Conservation (phyloP, 495 filamentous ascomycete species). For the Penicillium cinerascens region DNA sequence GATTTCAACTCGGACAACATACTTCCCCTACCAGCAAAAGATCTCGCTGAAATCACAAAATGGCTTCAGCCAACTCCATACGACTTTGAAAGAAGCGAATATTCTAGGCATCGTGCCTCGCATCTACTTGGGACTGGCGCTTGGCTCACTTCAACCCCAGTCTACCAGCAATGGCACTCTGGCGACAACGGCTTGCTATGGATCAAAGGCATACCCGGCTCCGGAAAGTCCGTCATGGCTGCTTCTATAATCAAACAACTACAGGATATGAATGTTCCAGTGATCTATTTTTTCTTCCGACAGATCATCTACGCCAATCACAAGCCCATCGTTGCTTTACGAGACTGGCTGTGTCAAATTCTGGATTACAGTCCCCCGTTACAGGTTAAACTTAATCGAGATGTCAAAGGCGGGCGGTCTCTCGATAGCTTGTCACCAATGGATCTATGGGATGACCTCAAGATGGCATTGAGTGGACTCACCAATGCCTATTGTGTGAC, state of each 20-base stretch:
- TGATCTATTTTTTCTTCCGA: constrained; percentile 12
- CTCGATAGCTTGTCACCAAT: not conserved
- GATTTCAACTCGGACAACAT: not conserved
- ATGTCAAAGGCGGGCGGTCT: not conserved
- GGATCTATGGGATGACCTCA: constrained; percentile 24
- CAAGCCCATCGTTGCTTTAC: constrained; percentile 5
- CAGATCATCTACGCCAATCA: constrained; percentile 7
- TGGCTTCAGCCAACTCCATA: not conserved
- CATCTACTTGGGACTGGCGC: not conserved
- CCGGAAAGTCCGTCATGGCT: constrained; percentile 2
- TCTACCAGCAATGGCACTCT: not conserved
- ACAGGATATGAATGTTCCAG: not conserved
- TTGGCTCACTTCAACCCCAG: not conserved
- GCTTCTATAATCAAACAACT: constrained; percentile 1
- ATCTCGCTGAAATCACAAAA: not conserved
- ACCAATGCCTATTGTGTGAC: no score
- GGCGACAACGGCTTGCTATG: not conserved
- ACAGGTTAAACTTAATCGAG: constrained; percentile 3
- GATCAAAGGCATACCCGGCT: constrained; percentile 1
- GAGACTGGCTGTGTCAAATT: constrained; percentile 7
- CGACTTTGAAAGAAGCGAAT: not conserved
- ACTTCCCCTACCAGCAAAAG: not conserved
- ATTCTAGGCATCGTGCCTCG: not conserved
- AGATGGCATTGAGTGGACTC: constrained; percentile 16
- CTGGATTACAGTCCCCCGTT: constrained; percentile 4